Base-by-base conservation (phyloP, 768 basidiomycete genomes). In the Sporobolomyces roseus region DNA sequence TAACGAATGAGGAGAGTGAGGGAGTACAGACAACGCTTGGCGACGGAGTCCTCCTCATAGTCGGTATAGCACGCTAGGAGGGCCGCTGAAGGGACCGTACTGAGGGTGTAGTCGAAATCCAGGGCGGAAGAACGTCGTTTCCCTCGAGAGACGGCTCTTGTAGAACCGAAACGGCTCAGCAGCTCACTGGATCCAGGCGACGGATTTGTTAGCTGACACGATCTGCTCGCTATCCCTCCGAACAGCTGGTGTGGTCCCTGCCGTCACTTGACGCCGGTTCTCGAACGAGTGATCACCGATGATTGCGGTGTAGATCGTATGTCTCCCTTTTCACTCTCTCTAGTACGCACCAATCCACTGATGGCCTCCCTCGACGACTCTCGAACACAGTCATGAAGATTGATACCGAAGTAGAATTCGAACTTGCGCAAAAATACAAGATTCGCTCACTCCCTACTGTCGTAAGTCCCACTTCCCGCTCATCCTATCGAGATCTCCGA, bases 181-280 rank as follows among this genome's bases (percentile, higher is more conserved):
- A n/a, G n/a, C n/a, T n/a, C n/a, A n/a, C n/a, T n/a, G n/a, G n/a
- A n/a, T n/a, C n/a, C n/a, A n/a, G n/a, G n/a, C n/a, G n/a, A n/a
- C 38, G 38, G 17, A 41, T 9, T 17, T 41, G 38, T 9, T 17
- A 9, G 38, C 17, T 41, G 9, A 32, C 61, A 27, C 7, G 21
- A 6, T 38, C 30, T 59, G 29, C n/a, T 23, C 4, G 14, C 21
- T 23, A 1, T 10, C 19, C 30, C 33, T 16, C 23, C 21, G 38
- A 9, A 17, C 60, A 67, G 59, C 63, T 72, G 63, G 65, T 54
- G 63, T 51, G 66, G 66, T 2, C 71, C 63, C 10, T 72, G 63
- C 35, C 58, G 60, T 16, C 29, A 65, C 48, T 53, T 68, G 25
- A 49, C 63, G 1, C 71, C 63, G 1, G 63, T 68, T 0, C 71